phyloP scores from a whole-genome alignment of 1,139 yeast species.

The Pichiaceae sp. region DNA sequence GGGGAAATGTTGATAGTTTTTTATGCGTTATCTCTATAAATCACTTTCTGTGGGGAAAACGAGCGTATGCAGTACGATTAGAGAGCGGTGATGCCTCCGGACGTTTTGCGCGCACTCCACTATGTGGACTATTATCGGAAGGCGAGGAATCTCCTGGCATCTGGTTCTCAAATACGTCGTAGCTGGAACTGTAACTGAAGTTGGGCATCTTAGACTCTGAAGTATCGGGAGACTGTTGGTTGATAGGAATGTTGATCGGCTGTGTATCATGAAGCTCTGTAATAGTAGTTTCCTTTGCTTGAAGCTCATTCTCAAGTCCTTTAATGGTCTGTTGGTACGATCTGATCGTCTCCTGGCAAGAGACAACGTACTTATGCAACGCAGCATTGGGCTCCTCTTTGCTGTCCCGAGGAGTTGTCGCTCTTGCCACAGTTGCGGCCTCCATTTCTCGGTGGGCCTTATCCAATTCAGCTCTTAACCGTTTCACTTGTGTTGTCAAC shows the following conservation, averaged over 20 bases:
- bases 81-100: too few species aligned
- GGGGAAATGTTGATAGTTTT: too few species aligned
- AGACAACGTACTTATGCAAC: background rate
- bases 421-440: background rate
- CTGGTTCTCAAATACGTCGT: constrained; percentile 3
- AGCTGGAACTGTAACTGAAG: constrained; percentile 5
- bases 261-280: constrained; percentile 31
- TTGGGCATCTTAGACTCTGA: background rate
- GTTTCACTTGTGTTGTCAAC: constrained; percentile 5
- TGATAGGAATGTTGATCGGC: constrained; percentile 35
- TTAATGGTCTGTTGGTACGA: constrained; percentile 2
- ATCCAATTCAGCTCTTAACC: background rate
- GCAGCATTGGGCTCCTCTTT: background rate
- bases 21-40: too few species aligned
- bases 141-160: background rate
- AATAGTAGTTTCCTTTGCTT: constrained; percentile 31
- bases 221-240: constrained; percentile 1
- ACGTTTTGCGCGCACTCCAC: too few species aligned
- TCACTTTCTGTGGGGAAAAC: too few species aligned
- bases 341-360: background rate
- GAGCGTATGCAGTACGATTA: too few species aligned
- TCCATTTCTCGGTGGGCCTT: background rate
- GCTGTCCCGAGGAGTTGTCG: background rate
- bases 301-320: constrained; percentile 17
- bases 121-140: too few species aligned